Evolutionary conservation across 2,329 filamentous ascomycete genomes (phyloP).

Genomic region (Podosphaera xanthii): DNA sequence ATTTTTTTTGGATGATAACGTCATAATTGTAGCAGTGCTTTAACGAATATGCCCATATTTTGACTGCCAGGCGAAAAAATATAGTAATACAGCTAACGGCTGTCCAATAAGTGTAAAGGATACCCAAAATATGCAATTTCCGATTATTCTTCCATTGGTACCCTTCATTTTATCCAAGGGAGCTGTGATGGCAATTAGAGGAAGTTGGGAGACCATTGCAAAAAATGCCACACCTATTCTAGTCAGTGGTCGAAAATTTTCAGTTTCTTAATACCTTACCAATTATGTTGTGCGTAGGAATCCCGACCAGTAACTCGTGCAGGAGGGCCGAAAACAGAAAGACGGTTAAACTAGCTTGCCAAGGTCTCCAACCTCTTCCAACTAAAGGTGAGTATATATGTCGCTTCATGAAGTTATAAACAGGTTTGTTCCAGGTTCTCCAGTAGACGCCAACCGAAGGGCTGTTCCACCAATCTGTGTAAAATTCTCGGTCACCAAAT

Average conservation of each 20-base stretch:
- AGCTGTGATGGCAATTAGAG: conserved; percentile 61
- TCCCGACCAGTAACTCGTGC: conserved; percentile 78
- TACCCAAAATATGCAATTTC: conserved; percentile 91
- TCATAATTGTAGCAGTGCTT: too few relatives aligned
- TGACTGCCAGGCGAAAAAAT: conserved; percentile 96
- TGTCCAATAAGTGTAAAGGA: conserved; percentile 91
- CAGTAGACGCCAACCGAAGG: conserved; percentile 71
- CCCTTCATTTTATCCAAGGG: conserved; percentile 59
- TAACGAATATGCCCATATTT: conserved; percentile 45
- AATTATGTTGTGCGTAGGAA: conserved; percentile 85
- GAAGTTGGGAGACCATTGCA: conserved; percentile 85
- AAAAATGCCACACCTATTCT: conserved; percentile 60
- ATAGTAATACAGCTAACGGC: conserved; percentile 73
- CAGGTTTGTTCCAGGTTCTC: conserved; percentile 94
- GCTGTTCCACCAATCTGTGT: conserved; percentile 96
- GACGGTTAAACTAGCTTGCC: conserved; percentile 52
- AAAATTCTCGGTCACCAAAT: conserved; percentile 87
- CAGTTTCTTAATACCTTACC: conserved; percentile 26
- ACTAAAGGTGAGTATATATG: conserved; percentile 81
- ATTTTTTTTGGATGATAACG: too few relatives aligned
- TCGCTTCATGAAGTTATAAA: conserved; percentile 88
- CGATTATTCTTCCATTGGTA: conserved; percentile 53
- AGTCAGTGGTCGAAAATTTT: neutral
- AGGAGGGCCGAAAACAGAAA: conserved; percentile 75
- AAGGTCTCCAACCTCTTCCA: conserved; percentile 55